Evolutionary conservation across 768 basidiomycete genomes (phyloP).

Genomic region (Podaxis sp.): DNA sequence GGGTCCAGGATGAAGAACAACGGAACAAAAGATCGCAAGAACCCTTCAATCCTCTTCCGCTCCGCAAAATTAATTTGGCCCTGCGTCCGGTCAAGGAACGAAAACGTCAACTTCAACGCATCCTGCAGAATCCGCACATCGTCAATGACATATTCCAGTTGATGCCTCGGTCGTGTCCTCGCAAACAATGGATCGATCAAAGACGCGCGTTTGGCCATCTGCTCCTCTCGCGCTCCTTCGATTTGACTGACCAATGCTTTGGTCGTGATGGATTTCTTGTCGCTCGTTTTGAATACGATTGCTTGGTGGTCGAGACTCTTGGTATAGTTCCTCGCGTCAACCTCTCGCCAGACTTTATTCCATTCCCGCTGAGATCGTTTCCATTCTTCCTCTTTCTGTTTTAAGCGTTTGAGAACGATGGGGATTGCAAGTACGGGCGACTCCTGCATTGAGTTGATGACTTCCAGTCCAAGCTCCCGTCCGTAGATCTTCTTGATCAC

Average conservation of each 20-base stretch:
- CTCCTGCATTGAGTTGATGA: constrained; percentile 90
- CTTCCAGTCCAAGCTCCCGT: constrained; percentile 76
- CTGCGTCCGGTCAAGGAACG: constrained; percentile 87
- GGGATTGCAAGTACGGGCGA: constrained; percentile 86
- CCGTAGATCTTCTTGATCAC: constrained; percentile 98
- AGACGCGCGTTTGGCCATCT: constrained; percentile 71
- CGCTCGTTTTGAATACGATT: constrained; percentile 83
- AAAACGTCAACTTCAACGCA: constrained; percentile 82
- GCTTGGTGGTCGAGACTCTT: constrained; percentile 94
- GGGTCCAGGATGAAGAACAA: constrained; percentile 77
- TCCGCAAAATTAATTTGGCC: constrained; percentile 71
- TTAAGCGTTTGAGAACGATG: constrained; percentile 83
- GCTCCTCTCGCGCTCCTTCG: constrained; percentile 81
- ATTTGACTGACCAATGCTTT: constrained; percentile 83
- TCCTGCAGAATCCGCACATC: constrained; percentile 84
- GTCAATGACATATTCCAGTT: constrained; percentile 76
- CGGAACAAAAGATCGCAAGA: constrained; percentile 74
- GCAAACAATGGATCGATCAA: constrained; percentile 55
- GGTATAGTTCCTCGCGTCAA: constrained; percentile 90
- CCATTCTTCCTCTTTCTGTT: constrained; percentile 99
- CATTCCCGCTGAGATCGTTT: constrained; percentile 95
- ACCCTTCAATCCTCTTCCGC: constrained; percentile 78
- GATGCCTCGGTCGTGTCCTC: constrained; percentile 68
- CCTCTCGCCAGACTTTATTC: constrained; percentile 99
- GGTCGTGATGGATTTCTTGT: constrained; percentile 80